A percentile compares a stretch with the other conserved stretches of the same genome.
phyloP scores from a whole-genome alignment of 1,139 yeast species.

The Ogataea hybrid region DNA sequence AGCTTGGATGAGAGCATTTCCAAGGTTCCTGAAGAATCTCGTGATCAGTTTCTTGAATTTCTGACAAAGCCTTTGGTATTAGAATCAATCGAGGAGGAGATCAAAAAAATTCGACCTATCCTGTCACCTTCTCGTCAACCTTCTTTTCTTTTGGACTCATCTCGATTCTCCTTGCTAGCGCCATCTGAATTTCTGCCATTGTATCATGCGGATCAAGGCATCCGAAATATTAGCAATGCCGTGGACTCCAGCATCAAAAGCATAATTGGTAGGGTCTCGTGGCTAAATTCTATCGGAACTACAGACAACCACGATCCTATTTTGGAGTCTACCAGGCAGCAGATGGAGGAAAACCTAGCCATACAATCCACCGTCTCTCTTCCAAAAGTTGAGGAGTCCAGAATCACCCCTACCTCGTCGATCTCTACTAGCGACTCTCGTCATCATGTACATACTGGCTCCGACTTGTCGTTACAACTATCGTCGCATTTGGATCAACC shows the following conservation, averaged over 20 bases:
- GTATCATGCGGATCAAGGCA: constrained; percentile 34
- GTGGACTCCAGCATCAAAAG: constrained; percentile 33
- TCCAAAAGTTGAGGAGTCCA: constrained; percentile 12
- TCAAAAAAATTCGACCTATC: constrained; percentile 6
- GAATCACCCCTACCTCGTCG: constrained; percentile 28
- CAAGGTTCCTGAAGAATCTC: neutral
- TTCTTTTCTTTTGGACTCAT: constrained; percentile 11
- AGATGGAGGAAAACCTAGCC: constrained; percentile 27
- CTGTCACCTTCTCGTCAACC: constrained; percentile 6
- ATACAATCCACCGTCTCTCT: constrained; percentile 14
- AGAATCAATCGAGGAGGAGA: constrained; percentile 27
- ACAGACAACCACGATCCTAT: constrained; percentile 13
- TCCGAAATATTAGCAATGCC: constrained; percentile 32
- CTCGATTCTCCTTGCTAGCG: constrained; percentile 19
- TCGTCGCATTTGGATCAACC: constrained; percentile 1
- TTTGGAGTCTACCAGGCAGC: constrained; percentile 23
- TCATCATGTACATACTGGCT: constrained; percentile 10
- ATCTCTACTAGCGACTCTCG: constrained; percentile 23
- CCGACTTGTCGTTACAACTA: constrained; percentile 10
- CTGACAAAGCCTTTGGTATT: constrained; percentile 25
- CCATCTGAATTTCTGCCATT: constrained; percentile 27
- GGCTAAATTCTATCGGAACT: constrained; percentile 21
- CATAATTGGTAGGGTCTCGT: constrained; percentile 33
- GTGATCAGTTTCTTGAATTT: neutral
- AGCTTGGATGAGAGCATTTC: constrained; percentile 1